These are phyloP conservation scores for Phytophthora palmivora DNA, from an alignment of 352 stramenopile species.

Conservation along the genomic window DNA sequence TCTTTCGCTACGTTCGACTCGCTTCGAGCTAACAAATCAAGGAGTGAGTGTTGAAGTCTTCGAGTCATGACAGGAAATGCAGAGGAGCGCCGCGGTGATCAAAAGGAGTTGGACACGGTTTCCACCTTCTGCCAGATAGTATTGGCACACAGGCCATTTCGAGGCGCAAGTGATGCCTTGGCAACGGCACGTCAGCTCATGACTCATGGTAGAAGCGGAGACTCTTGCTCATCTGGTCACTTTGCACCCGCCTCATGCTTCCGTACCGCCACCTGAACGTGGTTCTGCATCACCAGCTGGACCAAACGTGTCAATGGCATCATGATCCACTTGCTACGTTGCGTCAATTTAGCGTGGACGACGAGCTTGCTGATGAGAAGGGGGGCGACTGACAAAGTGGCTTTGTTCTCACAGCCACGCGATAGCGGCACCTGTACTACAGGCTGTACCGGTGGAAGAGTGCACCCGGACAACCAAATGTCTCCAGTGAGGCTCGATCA, in stretches of 20 bases:
- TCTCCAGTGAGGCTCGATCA: slow-evolving; percentile 22
- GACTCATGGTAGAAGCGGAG: slow-evolving; percentile 27
- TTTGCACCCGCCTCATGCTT: slow-evolving; percentile 35
- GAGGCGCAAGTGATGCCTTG: slow-evolving; percentile 8
- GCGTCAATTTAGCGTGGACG: slow-evolving; percentile 1
- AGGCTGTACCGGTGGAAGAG: slow-evolving; percentile 15
- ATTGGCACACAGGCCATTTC: slow-evolving; percentile 24
- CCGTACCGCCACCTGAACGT: slow-evolving; percentile 10
- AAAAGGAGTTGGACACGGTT: slow-evolving; percentile 18
- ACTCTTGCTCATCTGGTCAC: slow-evolving; percentile 37
- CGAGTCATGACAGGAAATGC: slow-evolving; percentile 4
- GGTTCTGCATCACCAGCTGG: slow-evolving; percentile 26
- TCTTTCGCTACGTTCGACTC: slow-evolving; percentile 11
- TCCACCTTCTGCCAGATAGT: slow-evolving; percentile 19
- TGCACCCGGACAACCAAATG: slow-evolving; percentile 26
- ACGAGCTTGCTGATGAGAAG: slow-evolving; percentile 20
- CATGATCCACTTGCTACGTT: background rate
- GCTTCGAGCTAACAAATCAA: slow-evolving; percentile 26
- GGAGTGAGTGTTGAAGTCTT: slow-evolving; percentile 36
- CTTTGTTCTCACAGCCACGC: slow-evolving; percentile 17
- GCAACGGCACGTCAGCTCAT: background rate
- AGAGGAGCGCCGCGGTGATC: slow-evolving; percentile 28
- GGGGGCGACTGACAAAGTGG: slow-evolving; percentile 23
- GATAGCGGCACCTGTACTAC: slow-evolving; percentile 28
- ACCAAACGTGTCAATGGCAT: too few species aligned